Base-by-base conservation (phyloP, 306 rosid species). In the Rosa chinensis region DNA sequence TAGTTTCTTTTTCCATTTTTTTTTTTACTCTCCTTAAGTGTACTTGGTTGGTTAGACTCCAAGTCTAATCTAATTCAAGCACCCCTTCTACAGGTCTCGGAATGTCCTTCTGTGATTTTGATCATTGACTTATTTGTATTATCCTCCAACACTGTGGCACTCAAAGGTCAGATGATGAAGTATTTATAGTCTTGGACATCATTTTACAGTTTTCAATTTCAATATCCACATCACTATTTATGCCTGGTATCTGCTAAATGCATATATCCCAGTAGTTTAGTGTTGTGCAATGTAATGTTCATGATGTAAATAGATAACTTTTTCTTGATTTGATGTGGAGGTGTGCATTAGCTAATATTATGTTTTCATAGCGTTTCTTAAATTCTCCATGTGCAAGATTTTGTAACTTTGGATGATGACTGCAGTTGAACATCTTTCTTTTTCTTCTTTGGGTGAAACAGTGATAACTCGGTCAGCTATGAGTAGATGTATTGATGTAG, bases 71-170 rank as follows among this genome's bases (percentile, higher is more conserved):
- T 84, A 76, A 88, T 74, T 67, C 35, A 63, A 52, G 62, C 53
- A 16, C 56, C 74, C 50, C 44, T 85, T 72, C 72, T 82, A 77
- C 84, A 95, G 99, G 93, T 91, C 23, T 93, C 98, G 99, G 96
- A 93, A 81, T 95, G 88, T 81, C 97, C 99, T 66, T 85, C 93
- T 23, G 89, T 87, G 88, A 86, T 89, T 82, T 85, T 86, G 87
- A 90, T 95, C 71, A 84, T 84, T 79, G 98, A 95, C 75, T 75
- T 90, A 67, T 93, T 91, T 87, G 90, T 93, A 82, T 84, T 91
- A 80, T 93, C 99, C 66, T 88, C 96, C 77, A 91, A 90, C 87
- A 84, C 85, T 35, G 92, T 90, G 78, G 94, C 98, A 84, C 81
- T 95, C 72, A 89, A 90, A 89, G 98, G 97, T 90, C n/a, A 84